These are phyloP conservation scores for Pseudogymnoascus sp. DNA, from an alignment of 2,329 filamentous ascomycete genomes.

Conservation along the genomic window DNA sequence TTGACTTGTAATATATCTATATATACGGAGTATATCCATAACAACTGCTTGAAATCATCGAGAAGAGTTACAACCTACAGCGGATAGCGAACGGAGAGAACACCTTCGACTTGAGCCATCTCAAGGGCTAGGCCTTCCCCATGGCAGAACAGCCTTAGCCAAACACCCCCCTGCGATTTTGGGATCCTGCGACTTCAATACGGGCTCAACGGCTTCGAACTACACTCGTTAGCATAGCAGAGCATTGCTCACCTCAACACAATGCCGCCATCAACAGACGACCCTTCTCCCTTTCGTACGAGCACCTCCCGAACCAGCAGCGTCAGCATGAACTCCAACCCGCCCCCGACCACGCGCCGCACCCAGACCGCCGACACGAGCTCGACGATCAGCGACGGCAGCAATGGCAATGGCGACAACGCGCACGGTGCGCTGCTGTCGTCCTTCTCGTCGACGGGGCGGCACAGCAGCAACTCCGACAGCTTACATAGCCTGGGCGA, in stretches of 20 bases:
- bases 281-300: background rate
- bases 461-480: background rate
- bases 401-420: conserved; percentile 16
- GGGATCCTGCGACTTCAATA: background rate
- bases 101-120: background rate
- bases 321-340: background rate
- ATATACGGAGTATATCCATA: background rate
- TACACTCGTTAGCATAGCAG: background rate
- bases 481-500: background rate
- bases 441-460: background rate
- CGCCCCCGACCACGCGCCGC: conserved; percentile 8
- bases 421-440: conserved; percentile 17
- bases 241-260: background rate
- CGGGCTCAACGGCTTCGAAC: background rate
- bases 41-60: background rate
- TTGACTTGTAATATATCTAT: background rate
- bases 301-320: background rate
- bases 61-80: background rate
- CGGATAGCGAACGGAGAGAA: background rate
- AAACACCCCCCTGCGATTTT: background rate
- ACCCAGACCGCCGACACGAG: conserved; percentile 18
- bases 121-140: background rate
- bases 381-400: conserved; percentile 20
- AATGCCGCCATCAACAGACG: background rate
- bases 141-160: background rate